These are phyloP conservation scores for Termitomyces sp. DNA, from an alignment of 768 basidiomycete species.

Conservation along the genomic window DNA sequence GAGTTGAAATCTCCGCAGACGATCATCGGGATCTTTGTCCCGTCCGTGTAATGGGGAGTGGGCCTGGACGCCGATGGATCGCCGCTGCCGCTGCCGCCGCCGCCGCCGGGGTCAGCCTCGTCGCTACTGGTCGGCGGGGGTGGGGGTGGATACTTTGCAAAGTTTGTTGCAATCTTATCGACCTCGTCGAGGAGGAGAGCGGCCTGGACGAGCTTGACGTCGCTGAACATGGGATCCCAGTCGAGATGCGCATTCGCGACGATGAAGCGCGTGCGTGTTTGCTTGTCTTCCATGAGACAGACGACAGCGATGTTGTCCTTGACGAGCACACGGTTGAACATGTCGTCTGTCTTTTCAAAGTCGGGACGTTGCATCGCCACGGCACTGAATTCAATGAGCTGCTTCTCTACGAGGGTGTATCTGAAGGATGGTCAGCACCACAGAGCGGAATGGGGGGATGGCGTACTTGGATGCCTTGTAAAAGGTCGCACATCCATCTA, in stretches of 20 bases:
- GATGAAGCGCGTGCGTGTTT: conserved; percentile 83
- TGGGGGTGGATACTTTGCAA: conserved; percentile 74
- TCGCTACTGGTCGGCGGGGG: conserved; percentile 30
- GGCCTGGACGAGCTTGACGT: conserved; percentile 97
- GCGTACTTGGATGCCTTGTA: conserved; percentile 86
- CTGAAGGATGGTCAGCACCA: conserved; percentile 32
- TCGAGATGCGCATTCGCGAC: conserved; percentile 88
- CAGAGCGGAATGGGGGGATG: too few species aligned
- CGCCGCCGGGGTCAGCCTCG: conserved; percentile 15
- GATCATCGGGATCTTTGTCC: conserved; percentile 84
- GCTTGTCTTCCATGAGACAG: conserved; percentile 79
- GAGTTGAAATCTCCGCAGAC: conserved; percentile 98
- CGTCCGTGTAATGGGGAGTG: conserved; percentile 74
- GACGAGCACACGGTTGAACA: conserved; percentile 97
- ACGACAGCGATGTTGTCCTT: conserved; percentile 92
- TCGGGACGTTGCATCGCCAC: conserved; percentile 90
- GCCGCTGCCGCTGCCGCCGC: conserved; percentile 1
- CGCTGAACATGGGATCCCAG: conserved; percentile 89
- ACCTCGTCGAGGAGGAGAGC: conserved; percentile 90
- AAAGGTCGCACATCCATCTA: conserved; percentile 97
- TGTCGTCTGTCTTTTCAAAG: conserved; percentile 97
- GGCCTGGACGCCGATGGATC: conserved; percentile 24
- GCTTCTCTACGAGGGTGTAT: conserved; percentile 90
- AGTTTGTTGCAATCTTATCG: conserved; percentile 81
- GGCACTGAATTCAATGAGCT: conserved; percentile 89